Base-by-base conservation (phyloP, 1,284 basidiomycete species). In the Ceratobasidium sp. region DNA sequence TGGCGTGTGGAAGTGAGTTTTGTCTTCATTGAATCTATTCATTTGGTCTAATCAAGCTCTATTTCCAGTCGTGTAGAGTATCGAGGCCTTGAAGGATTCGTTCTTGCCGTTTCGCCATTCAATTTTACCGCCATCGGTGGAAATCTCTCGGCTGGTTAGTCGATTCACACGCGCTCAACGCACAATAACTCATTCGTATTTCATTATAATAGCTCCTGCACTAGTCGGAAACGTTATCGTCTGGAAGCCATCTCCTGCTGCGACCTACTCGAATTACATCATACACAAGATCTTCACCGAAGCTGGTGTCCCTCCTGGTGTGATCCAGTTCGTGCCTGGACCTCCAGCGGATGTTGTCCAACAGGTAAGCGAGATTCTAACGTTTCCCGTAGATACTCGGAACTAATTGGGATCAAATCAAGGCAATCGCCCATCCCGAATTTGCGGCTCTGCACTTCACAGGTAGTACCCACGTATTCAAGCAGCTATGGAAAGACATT, bases 111-210 rank as follows among this genome's bases (percentile, higher is more conserved):
- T 58, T 97, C 97, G 5, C 97, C 97, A 0, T 99, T 99, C 89
- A 99, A 99, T 89, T 99, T 98, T 84, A 98, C 97, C 67, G 97
- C 97, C 42, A 98, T 98, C 81, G 97, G 95, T 77, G 97, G 95
- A 33, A 98, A 98, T 86, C 92, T 98, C 56, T 91, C 91, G 4
- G 93, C 90, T 84, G 87, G 93, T 92, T 80, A 67, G 89, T 85
- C n/a, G 18, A 53, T 42, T 56, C 1, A 69, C 40, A 67, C 51
- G 18, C n/a, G 64, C 72, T n/a, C 60, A 20, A 28, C 42, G 6
- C 9, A 56, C 33, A 18, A 26, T 26, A 42, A 18, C 18, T 49
- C 33, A 33, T 61, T n/a, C 56, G 42, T 79, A 66, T 55, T 39
- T 73, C 79, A 33, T 39, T 64, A 79, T 40, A 82, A 70, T 85